Base-by-base conservation (phyloP, 2,329 filamentous ascomycete genomes). In the Emergomyces pasteurianus region DNA sequence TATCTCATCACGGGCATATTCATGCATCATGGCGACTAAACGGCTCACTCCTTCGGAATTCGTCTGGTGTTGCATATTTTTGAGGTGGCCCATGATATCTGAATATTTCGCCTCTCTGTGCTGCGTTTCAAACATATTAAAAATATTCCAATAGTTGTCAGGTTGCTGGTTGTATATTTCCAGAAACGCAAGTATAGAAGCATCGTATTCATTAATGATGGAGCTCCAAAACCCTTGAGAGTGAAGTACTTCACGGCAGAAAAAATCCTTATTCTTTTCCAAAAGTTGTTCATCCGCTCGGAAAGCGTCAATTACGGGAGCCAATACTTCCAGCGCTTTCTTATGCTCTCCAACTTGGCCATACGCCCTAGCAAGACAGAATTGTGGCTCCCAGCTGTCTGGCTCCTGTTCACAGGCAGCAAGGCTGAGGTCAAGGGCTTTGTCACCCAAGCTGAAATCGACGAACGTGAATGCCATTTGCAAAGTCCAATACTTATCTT, bases 401-500 rank as follows among this genome's bases (percentile, higher is more conserved):
- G 63, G 16, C 42, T 62, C 59, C 7, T 62, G 53, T 3, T 62
- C 54, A 5, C 68, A 60, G 16, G 67, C 65, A 26, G 50, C 57
- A 2, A 63, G 66, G 52, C 67, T 67, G 53, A 65, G 62, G 12
- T 63, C 62, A 43, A 68, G 63, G 1, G 65, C 62, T 54, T 69
- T 62, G 3, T 56, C 42, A 8, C 58, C 36, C 42, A 63, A 61
- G 26, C 42, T 34, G 53, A 64, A 67, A 12, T 56, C 52, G 14
- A 64, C 54, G 18, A 68, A 57, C 9, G 67, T 63, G 42, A 60
- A 63, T 9, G 65, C 69, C 60, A 71, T 66, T 52, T 70, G 60
- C 8, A 56, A 46, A 18, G 50, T 42, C 60, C 63, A 64, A 21
- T 61, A n/a, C 46, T 59, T 58, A 57, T 64, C 61, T 16, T 59